Conservation (phyloP, 192 early-diverging fungal genomes). For the Neocallimastix lanati region DNA sequence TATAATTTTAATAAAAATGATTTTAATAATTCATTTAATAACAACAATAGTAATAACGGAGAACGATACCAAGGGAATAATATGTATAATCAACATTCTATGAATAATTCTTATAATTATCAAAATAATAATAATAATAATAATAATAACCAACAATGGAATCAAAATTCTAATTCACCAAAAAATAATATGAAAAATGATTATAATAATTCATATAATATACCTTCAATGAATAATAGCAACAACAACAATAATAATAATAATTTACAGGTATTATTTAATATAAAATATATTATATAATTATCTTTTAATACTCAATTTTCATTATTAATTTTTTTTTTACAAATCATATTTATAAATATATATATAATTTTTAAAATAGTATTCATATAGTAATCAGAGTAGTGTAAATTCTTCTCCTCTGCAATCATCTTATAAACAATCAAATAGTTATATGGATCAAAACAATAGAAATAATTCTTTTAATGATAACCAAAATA, state of each 20-base stretch:
- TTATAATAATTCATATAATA: not conserved
- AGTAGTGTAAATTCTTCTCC: not conserved
- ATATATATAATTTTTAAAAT: no score
- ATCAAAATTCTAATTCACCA: not conserved
- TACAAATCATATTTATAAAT: no score
- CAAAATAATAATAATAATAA: not conserved
- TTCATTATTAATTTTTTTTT: no score
- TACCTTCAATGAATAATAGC: not conserved
- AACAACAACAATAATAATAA: no score
- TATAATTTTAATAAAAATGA: not conserved
- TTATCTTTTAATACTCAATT: no score
- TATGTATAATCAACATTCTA: not conserved
- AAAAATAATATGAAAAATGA: not conserved
- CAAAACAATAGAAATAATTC: not conserved
- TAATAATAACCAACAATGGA: not conserved
- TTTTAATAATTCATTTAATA: not conserved
- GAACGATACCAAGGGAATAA: not conserved
- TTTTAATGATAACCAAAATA: not conserved
- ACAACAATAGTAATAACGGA: not conserved
- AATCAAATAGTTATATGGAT: not conserved
- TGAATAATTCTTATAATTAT: not conserved
- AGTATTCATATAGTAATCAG: not conserved
- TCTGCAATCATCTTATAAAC: not conserved
- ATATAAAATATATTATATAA: no score
- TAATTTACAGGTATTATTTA: no score